phyloP scores from a whole-genome alignment of 805 yeast species.

The Starmerella sp. region DNA sequence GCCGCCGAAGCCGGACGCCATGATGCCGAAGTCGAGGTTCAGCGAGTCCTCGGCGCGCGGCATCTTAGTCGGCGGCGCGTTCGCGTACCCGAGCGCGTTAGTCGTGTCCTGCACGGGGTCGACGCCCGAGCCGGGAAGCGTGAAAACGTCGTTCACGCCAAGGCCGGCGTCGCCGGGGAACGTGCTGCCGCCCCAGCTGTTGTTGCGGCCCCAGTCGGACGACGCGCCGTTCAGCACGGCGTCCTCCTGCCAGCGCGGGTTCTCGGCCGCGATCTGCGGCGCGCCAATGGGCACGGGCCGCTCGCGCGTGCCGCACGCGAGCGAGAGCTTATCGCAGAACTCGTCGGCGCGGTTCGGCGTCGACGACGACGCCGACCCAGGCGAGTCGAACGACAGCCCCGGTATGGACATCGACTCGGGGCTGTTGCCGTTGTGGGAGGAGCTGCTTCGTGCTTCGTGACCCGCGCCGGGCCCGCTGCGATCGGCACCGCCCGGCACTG shows the following conservation, averaged over 20 bases:
- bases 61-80: background rate
- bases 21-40: constrained; percentile 16
- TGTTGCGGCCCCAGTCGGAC: constrained; percentile 10
- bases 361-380: constrained; percentile 5
- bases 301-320: constrained; percentile 72
- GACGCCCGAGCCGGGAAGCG: background rate
- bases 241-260: constrained; percentile 17
- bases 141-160: background rate
- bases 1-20: constrained; percentile 15
- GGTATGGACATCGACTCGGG: constrained; percentile 7
- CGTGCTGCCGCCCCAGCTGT: constrained; percentile 1
- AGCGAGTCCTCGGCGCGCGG: constrained; percentile 5
- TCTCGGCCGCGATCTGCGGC: constrained; percentile 19
- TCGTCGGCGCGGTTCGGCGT: constrained; percentile 33
- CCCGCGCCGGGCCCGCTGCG: background rate
- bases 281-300: constrained; percentile 35
- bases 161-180: background rate
- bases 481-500: background rate
- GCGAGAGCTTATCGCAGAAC: constrained; percentile 64
- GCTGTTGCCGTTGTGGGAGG: background rate
- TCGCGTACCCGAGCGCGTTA: background rate
- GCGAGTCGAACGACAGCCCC: constrained; percentile 13
- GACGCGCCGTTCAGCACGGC: constrained; percentile 3
- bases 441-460: background rate
- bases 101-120: background rate